Evolutionary conservation across 1,284 basidiomycete genomes (phyloP).

Genomic region (Pholiota adiposa): DNA sequence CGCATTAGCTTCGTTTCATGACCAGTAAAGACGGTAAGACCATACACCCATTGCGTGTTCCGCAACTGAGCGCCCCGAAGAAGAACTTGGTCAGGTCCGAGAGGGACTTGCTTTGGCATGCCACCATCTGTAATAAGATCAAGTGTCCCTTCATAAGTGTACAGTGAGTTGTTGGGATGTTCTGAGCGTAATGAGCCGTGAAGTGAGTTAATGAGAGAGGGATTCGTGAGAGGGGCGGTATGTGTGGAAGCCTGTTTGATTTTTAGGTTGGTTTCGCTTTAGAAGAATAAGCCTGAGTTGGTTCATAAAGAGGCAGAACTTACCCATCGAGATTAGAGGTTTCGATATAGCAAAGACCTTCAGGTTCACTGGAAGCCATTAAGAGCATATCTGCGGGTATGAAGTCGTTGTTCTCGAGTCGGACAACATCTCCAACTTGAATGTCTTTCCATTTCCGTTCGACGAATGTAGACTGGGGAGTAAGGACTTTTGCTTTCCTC

Average conservation of each 20-base stretch:
- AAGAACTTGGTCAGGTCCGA: slow-evolving; percentile 95
- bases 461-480: slow-evolving; percentile 68
- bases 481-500: slow-evolving; percentile 80
- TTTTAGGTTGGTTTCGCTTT: slow-evolving; percentile 96
- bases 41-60: slow-evolving; percentile 97
- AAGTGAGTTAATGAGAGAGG: slow-evolving; percentile 74
- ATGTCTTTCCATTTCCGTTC: slow-evolving; percentile 89
- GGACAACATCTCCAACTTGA: slow-evolving; percentile 90
- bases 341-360: slow-evolving; percentile 97
- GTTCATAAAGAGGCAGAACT: slow-evolving; percentile 29
- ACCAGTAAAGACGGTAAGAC: slow-evolving; percentile 93
- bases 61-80: slow-evolving; percentile 94
- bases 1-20: slow-evolving; percentile 99
- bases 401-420: slow-evolving; percentile 91
- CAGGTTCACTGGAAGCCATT: slow-evolving; percentile 91
- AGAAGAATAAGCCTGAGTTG: slow-evolving; percentile 6
- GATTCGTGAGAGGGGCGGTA: slow-evolving; percentile 80
- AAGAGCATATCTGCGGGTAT: slow-evolving; percentile 96
- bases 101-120: slow-evolving; percentile 79
- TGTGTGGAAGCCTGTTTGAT: slow-evolving; percentile 95
- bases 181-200: slow-evolving; percentile 90
- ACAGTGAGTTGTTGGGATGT: slow-evolving; percentile 96
- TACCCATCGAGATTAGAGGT: slow-evolving; percentile 97
- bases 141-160: slow-evolving; percentile 91
- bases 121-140: slow-evolving; percentile 66